Evolutionary conservation across 1,284 basidiomycete species (phyloP), one percentile per base, ranked within the genome.

Genomic region (Kwoniella shivajii): DNA sequence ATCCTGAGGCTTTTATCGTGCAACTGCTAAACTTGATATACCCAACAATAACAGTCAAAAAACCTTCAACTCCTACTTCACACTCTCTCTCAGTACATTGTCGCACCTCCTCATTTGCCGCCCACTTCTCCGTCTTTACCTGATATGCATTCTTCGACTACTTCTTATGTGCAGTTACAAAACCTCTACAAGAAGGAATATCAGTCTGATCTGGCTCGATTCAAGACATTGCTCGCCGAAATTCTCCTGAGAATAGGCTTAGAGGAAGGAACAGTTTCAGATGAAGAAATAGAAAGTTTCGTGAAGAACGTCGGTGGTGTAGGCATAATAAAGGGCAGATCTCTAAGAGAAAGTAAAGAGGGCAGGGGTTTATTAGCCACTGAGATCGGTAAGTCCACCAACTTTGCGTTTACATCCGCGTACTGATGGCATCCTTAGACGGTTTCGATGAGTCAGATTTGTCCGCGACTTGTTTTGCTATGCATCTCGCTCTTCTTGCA

Each of bases 91-190:
- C 77, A 82, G 36, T 84, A 81, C 58, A 36, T 77, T 60, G 34
- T 73, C 76, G 31, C 81, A 80, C 59, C 63, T 76, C 81, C 71
- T 0, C 55, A 66, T 20, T 83, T 85, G 10, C 73, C 85, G 5
- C 87, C 87, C 0, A 78, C 87, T 14, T 81, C 84, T 0, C 80
- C 85, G 2, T 84, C 90, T 0, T 80, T 99, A 1, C 95, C 95
- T 0, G 95, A 99, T 78, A 97, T 99, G 90, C 95, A 96, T 74
- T 87, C 94, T 4, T 88, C 88, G 64, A 96, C 94, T 0, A 75
- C 80, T 36, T 84, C 84, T 55, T 99, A 97, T 73, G 69, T 80
- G 50, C 61, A 67, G 5, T 66, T 79, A 5, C 76, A 79, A 54
- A 74, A 71, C 43, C 61, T 80, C 6, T 78, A 77, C 67, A 74